These are phyloP conservation scores for Kluyveromyces dobzhanskii DNA, from an alignment of 805 yeast genomes.

Conservation along the genomic window DNA sequence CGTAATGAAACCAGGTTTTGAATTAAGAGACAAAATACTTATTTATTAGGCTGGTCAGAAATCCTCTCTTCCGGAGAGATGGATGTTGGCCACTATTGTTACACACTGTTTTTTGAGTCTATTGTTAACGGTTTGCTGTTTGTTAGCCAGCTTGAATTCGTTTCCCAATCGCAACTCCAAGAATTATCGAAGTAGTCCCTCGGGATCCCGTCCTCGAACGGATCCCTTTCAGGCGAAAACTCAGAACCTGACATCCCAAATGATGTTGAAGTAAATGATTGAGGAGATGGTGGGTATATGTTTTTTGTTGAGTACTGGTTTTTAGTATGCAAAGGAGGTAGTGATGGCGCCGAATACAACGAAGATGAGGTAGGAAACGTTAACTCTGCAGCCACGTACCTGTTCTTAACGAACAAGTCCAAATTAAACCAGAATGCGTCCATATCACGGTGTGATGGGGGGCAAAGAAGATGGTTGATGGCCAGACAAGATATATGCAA, in stretches of 20 bases:
- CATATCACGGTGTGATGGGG: background rate
- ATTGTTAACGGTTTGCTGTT: background rate
- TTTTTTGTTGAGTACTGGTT: background rate
- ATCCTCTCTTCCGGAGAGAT: too few relatives aligned
- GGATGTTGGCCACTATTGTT: too few relatives aligned
- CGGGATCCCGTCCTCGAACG: background rate
- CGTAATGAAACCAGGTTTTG: too few relatives aligned
- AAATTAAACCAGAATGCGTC: background rate
- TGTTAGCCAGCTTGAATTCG: background rate
- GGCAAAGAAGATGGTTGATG: background rate
- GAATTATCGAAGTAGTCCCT: background rate
- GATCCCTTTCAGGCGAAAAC: too few relatives aligned
- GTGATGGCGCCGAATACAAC: background rate
- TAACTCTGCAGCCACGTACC: too few relatives aligned
- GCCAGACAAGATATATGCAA: background rate
- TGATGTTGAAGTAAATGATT: background rate
- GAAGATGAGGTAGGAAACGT: background rate
- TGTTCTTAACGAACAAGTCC: background rate
- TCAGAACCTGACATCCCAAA: background rate
- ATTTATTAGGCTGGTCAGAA: too few relatives aligned
- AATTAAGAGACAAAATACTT: too few relatives aligned
- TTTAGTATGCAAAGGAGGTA: background rate
- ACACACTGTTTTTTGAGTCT: background rate
- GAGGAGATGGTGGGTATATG: background rate
- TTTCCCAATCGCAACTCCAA: background rate